A percentile compares a stretch with the other conserved stretches of the same genome.
Conservation (phyloP, 192 early-diverging fungal genomes). For the Endogone sp. region DNA sequence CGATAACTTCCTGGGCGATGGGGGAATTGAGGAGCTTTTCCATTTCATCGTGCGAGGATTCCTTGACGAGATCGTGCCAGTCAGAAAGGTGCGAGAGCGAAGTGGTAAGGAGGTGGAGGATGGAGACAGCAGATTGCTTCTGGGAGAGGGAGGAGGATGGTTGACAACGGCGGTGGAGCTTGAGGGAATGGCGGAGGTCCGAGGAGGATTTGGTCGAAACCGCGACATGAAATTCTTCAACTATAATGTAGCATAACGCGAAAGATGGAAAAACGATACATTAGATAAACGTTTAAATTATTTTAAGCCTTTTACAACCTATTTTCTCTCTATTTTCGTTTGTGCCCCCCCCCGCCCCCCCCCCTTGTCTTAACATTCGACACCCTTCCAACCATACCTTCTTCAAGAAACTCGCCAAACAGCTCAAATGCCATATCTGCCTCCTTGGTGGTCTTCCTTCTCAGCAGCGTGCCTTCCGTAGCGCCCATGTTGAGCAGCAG, state of each 20-base stretch:
- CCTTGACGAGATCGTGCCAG: constrained; percentile 87
- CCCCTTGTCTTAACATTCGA: too few relatives aligned
- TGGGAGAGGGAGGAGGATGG: constrained; percentile 62
- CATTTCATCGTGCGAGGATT: constrained; percentile 40
- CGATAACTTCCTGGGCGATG: constrained; percentile 10
- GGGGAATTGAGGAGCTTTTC: constrained; percentile 14
- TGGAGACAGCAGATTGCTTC: constrained; percentile 69
- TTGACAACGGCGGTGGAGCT: constrained; percentile 73
- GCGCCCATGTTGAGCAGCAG: constrained; percentile 78
- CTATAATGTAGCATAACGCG: constrained; percentile 26
- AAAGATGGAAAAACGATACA: too few relatives aligned
- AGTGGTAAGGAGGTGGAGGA: constrained; percentile 72
- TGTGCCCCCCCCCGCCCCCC: too few relatives aligned
- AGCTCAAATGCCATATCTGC: constrained; percentile 85
- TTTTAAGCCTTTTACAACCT: too few relatives aligned
- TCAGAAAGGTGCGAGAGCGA: constrained; percentile 78
- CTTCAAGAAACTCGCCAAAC: constrained; percentile 94
- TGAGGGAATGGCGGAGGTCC: constrained; percentile 75
- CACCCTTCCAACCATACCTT: constrained; percentile 40
- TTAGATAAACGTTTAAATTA: too few relatives aligned
- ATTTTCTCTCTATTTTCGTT: too few relatives aligned
- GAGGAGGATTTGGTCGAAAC: constrained; percentile 74
- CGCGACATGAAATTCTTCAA: constrained; percentile 83
- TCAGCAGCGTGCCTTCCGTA: constrained; percentile 56
- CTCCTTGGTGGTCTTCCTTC: constrained; percentile 61